Evolutionary conservation across 2,329 filamentous ascomycete species (phyloP).

Genomic region (Fusarium oligoseptatum): DNA sequence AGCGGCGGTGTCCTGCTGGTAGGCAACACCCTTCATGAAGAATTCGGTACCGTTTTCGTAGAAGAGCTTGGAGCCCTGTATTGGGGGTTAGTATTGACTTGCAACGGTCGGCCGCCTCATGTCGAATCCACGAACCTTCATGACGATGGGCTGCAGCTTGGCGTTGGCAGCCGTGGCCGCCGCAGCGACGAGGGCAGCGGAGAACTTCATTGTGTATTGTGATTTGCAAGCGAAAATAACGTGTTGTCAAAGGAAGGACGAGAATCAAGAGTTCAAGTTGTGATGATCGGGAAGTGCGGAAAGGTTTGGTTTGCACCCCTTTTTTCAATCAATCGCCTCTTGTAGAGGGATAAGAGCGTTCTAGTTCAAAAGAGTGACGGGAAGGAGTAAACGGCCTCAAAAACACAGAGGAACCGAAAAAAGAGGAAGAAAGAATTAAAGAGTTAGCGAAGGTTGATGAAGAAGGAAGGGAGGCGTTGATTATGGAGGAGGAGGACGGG

Average conservation of each 20-base stretch:
- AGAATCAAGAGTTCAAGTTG: constrained; percentile 25
- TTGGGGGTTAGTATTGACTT: not conserved
- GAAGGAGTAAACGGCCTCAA: constrained; percentile 46
- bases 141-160: constrained; percentile 70
- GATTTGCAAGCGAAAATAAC: constrained; percentile 29
- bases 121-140: constrained; percentile 69
- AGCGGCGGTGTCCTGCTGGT: constrained; percentile 83
- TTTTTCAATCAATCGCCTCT: not conserved
- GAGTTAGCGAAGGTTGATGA: constrained; percentile 43
- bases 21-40: constrained; percentile 94
- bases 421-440: constrained; percentile 44
- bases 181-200: constrained; percentile 57
- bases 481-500: constrained; percentile 21
- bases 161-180: constrained; percentile 56
- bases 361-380: constrained; percentile 48
- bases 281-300: constrained; percentile 4
- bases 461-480: constrained; percentile 31
- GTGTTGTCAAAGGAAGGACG: constrained; percentile 35
- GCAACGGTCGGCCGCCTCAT: not conserved
- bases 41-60: constrained; percentile 77
- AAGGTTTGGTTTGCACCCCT: constrained; percentile 26
- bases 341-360: constrained; percentile 18
- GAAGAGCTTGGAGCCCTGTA: constrained; percentile 87
- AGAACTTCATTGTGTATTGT: constrained; percentile 51
- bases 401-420: constrained; percentile 41